Percentiles rank a stretch among this genome's conserved stretches.
These are phyloP conservation scores for Murraya koenigii DNA, from an alignment of 345 rosid species.

Conservation along the genomic window DNA sequence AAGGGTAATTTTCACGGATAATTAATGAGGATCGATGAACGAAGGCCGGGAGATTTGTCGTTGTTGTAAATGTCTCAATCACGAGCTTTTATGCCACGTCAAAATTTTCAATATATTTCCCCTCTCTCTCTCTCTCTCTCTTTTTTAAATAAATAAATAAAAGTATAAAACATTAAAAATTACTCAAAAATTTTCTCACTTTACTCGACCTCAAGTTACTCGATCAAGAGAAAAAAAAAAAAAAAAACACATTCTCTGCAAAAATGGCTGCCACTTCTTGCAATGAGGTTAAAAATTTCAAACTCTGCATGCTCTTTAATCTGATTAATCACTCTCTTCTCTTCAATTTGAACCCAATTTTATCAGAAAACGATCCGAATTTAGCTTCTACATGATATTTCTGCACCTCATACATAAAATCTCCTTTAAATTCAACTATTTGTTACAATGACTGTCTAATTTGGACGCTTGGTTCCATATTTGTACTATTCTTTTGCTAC, in stretches of 20 bases:
- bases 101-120: constrained; percentile 18
- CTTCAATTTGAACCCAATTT: not conserved
- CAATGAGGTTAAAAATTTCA: constrained; percentile 25
- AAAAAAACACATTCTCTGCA: not conserved
- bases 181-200: constrained; percentile 1
- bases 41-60: constrained; percentile 13
- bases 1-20: constrained; percentile 13
- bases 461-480: not conserved
- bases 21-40: too few relatives aligned
- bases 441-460: not conserved
- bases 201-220: not conserved
- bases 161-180: not conserved
- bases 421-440: not conserved
- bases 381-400: not conserved
- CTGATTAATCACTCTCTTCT: not conserved
- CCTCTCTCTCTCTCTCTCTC: too few relatives aligned
- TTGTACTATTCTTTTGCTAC: not conserved
- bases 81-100: constrained; percentile 35
- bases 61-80: constrained; percentile 33
- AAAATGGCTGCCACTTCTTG: constrained; percentile 26
- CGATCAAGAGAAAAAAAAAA: not conserved
- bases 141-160: not conserved
- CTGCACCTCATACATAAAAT: not conserved
- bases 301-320: not conserved
- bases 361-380: not conserved